Conservation (phyloP, 371 early-diverging fungal genomes). For the Chytridium lagenaria region DNA sequence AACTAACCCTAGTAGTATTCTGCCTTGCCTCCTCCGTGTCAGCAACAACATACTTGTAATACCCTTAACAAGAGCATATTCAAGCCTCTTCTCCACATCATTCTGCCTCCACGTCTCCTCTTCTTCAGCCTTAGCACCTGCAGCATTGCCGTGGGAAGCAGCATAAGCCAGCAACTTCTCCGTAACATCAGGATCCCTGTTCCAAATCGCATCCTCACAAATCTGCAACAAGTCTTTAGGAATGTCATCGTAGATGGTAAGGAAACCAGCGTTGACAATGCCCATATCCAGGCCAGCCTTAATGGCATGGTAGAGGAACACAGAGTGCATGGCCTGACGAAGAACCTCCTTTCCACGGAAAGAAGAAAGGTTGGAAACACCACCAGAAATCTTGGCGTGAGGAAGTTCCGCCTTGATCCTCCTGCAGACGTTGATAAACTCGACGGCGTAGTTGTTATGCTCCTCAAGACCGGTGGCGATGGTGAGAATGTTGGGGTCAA, state of each 20-base stretch:
- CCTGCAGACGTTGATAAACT: constrained; percentile 82
- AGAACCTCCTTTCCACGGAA: constrained; percentile 92
- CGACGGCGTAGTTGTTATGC: constrained; percentile 94
- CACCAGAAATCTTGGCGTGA: constrained; percentile 87
- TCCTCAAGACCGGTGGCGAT: constrained; percentile 96
- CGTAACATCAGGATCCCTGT: constrained; percentile 86
- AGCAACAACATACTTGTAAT: constrained; percentile 89
- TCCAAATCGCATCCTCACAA: constrained; percentile 92
- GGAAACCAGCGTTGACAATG: constrained; percentile 93
- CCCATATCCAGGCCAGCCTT: constrained; percentile 96
- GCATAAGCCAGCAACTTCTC: constrained; percentile 90
- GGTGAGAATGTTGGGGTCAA: constrained; percentile 94
- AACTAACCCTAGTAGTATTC: constrained; percentile 36
- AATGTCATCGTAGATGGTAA: constrained; percentile 93
- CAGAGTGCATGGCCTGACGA: constrained; percentile 94
- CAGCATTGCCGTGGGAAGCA: constrained; percentile 71
- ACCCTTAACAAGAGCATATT: constrained; percentile 86
- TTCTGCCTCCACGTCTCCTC: constrained; percentile 85
- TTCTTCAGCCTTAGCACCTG: constrained; percentile 69
- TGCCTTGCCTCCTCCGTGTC: constrained; percentile 91
- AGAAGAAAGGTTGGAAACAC: constrained; percentile 92
- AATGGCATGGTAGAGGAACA: constrained; percentile 91
- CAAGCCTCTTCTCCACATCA: constrained; percentile 77
- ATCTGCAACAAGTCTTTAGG: constrained; percentile 87
- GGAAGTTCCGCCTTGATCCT: constrained; percentile 80